phyloP scores from a whole-genome alignment of 108 stramenopile species.

The Skeletonema grethae region DNA sequence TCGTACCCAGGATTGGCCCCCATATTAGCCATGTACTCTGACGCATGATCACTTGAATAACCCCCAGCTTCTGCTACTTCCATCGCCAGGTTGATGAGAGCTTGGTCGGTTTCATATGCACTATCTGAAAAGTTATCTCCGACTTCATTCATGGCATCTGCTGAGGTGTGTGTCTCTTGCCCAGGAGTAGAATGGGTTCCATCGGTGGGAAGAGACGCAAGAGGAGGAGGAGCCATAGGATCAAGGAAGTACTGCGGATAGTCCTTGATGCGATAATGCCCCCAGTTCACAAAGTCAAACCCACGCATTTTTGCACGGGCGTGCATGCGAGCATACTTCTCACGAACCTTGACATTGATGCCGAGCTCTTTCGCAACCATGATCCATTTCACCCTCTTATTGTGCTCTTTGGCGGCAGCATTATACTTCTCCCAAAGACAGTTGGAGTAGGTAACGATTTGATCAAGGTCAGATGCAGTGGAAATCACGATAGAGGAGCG shows the following conservation, averaged over 20 bases:
- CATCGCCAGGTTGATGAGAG: not conserved
- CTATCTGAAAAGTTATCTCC: not conserved
- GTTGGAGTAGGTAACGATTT: constrained; percentile 80
- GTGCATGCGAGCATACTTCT: constrained; percentile 88
- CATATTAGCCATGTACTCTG: not conserved
- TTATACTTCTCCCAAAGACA: constrained; percentile 88
- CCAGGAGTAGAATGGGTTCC: not conserved
- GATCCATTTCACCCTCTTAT: constrained; percentile 85
- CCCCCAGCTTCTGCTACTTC: constrained; percentile 3
- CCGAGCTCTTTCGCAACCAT: constrained; percentile 81
- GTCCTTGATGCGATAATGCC: constrained; percentile 42
- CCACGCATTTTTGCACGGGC: constrained; percentile 72
- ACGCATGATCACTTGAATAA: constrained; percentile 1
- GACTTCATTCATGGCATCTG: not conserved
- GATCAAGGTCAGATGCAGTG: constrained; percentile 70
- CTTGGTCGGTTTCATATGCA: not conserved
- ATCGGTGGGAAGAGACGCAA: not conserved
- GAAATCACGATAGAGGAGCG: constrained; percentile 79
- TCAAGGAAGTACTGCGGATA: constrained; percentile 34
- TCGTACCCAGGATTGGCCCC: not conserved
- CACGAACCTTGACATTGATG: constrained; percentile 86
- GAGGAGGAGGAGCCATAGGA: not conserved
- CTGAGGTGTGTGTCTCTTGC: not conserved
- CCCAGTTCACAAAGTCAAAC: constrained; percentile 66
- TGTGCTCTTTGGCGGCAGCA: constrained; percentile 85